These are phyloP conservation scores for Sporothrix curviconia DNA, from an alignment of 2,329 filamentous ascomycete species.

Conservation along the genomic window DNA sequence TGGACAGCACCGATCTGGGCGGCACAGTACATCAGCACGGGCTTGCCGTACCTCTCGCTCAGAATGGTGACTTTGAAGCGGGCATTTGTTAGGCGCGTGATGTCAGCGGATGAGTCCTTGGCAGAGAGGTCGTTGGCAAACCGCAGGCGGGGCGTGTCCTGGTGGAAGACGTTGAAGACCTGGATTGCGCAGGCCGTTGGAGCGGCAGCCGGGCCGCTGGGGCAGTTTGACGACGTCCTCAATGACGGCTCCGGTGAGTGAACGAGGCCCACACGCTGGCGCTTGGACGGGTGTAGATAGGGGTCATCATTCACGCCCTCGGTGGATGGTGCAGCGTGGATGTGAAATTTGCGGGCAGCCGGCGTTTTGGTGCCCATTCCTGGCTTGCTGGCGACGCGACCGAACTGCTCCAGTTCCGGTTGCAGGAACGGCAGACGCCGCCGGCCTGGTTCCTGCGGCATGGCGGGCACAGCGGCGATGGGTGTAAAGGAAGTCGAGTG, in stretches of 20 bases:
- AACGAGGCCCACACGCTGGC: constrained; percentile 39
- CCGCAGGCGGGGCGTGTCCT: constrained; percentile 37
- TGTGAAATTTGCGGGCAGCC: constrained; percentile 29
- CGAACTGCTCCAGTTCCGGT: constrained; percentile 47
- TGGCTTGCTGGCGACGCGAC: constrained; percentile 41
- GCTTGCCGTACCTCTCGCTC: constrained; percentile 29
- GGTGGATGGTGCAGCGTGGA: constrained; percentile 1
- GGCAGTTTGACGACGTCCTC: constrained; percentile 19
- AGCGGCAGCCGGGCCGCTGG: constrained; percentile 17
- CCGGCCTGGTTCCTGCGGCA: constrained; percentile 38
- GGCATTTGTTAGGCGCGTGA: constrained; percentile 30
- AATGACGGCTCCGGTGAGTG: constrained; percentile 12
- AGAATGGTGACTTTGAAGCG: constrained; percentile 40
- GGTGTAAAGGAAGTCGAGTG: background rate
- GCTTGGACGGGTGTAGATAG: constrained; percentile 39
- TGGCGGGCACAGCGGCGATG: constrained; percentile 27
- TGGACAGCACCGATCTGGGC: constrained; percentile 49
- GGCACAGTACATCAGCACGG: constrained; percentile 44
- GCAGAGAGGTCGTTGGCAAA: constrained; percentile 29
- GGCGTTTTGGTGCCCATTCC: constrained; percentile 32
- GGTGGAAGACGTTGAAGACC: constrained; percentile 46
- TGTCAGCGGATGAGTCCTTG: constrained; percentile 30
- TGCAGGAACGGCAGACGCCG: constrained; percentile 45
- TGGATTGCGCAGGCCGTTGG: constrained; percentile 42
- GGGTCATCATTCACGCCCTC: constrained; percentile 25